Percentiles rank a stretch among this genome's conserved stretches.
These are phyloP conservation scores for Hydnomerulius pinastri DNA, from an alignment of 768 basidiomycete genomes.

Conservation along the genomic window DNA sequence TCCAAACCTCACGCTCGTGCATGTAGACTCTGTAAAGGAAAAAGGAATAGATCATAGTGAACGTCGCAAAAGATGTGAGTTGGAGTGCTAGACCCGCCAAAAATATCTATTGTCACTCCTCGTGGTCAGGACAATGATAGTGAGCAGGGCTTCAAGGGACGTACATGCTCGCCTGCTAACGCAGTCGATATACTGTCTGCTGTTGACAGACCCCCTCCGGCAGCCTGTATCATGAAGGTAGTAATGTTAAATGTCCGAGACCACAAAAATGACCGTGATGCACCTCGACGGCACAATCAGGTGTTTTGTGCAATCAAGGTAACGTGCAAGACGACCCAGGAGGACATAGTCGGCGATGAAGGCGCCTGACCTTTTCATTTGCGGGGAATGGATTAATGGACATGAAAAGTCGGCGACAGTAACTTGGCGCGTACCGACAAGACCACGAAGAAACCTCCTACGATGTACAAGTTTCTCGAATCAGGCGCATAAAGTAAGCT, in stretches of 20 bases:
- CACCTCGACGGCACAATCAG: constrained; percentile 47
- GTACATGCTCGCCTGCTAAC: too few relatives aligned
- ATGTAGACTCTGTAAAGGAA: neutral
- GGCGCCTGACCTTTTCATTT: constrained; percentile 20
- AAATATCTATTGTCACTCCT: too few relatives aligned
- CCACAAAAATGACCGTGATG: constrained; percentile 57
- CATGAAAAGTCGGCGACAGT: too few relatives aligned
- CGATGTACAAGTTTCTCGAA: too few relatives aligned
- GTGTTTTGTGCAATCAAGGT: constrained; percentile 46
- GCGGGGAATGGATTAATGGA: too few relatives aligned
- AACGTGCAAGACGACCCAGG: constrained; percentile 55
- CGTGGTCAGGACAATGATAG: too few relatives aligned
- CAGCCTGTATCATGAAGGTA: constrained; percentile 62
- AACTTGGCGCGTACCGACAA: too few relatives aligned
- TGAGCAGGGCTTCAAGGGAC: too few relatives aligned
- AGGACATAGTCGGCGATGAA: constrained; percentile 50
- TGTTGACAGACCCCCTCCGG: neutral
- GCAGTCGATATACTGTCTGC: too few relatives aligned
- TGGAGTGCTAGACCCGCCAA: constrained; percentile 57
- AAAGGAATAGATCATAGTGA: neutral
- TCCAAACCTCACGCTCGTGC: constrained; percentile 45
- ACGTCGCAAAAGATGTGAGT: constrained; percentile 38
- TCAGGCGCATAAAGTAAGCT: too few relatives aligned
- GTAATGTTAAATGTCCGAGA: constrained; percentile 58
- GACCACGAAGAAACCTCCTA: too few relatives aligned